Evolutionary conservation across 2,329 filamentous ascomycete genomes (phyloP).

Genomic region (Pseudomassariella vexata): DNA sequence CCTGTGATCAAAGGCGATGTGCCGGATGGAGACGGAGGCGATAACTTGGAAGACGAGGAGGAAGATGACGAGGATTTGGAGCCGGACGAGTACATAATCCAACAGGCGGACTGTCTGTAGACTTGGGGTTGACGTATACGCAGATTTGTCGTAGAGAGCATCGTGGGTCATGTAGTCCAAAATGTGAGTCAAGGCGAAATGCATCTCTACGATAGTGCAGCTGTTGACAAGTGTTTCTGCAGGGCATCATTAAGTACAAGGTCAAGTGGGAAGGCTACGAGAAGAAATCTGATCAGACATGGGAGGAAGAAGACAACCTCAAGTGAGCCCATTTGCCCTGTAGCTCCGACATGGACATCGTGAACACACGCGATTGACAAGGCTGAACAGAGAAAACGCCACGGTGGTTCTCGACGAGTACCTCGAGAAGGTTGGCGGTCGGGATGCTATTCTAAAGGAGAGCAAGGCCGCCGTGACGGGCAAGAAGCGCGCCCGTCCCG

Average conservation of each 20-base stretch:
- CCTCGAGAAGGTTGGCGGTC: conserved; percentile 56
- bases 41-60: conserved; percentile 26
- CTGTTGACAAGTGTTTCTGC: conserved; percentile 1
- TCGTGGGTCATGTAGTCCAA: conserved; percentile 59
- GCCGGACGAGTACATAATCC: conserved; percentile 18
- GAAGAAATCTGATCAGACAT: conserved; percentile 64
- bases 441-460: conserved; percentile 46
- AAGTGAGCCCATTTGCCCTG: conserved; percentile 36
- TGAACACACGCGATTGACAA: background rate
- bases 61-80: conserved; percentile 28
- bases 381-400: conserved; percentile 44
- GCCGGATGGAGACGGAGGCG: conserved; percentile 18
- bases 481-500: conserved; percentile 53
- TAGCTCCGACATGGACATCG: no score
- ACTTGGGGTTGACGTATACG: background rate
- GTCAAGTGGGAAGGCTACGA: conserved; percentile 82
- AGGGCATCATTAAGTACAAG: conserved; percentile 54
- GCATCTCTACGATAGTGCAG: background rate
- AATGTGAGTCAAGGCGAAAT: conserved; percentile 42
- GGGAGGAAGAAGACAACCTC: conserved; percentile 73
- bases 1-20: conserved; percentile 13
- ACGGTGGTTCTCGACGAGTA: conserved; percentile 60
- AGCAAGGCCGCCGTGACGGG: conserved; percentile 42
- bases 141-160: conserved; percentile 71
- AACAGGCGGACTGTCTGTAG: no score